Base-by-base conservation (phyloP, 208 protist genomes). In the Pavlovales sp. region DNA sequence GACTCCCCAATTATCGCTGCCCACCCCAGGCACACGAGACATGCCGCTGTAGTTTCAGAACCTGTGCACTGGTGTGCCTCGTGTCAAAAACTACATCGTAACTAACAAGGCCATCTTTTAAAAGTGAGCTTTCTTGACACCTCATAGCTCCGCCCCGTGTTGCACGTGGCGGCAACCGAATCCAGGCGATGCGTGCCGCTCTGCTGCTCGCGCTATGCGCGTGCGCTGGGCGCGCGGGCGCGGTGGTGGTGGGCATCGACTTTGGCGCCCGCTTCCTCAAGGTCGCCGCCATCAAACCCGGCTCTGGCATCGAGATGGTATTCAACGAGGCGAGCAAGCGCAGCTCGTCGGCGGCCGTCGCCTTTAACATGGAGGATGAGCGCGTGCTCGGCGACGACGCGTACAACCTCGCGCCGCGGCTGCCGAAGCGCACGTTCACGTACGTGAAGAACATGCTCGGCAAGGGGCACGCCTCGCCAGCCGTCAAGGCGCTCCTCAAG, bases 251-350 rank as follows among this genome's bases (percentile, higher is more conserved):
- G 11, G 80, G 80, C 4, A 75, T 85, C 80, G 80, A 85, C 80
- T 85, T 85, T 41, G 80, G 80, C 34, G 80, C 46, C n/a, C 42
- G 80, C 32, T 85, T 85, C 80, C n/a, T 85, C 41, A 85, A 85
- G 46, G 80, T 85, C 22, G 80, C 38, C 47, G 30, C 47, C 46
- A 85, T 85, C 80, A 36, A 75, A 46, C 80, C 80, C n/a, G 80
- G 80, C 80, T 37, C 34, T 10, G 80, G 80, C 80, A 85, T 85
- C 41, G 80, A 85, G n/a, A 14, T 85, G 10, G 80, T 85, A 10
- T 40, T 85, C 46, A 75, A 85, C 47, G 80, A 85, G 80, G 78
- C 66, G 66, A 38, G 38, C 34, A 67, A 85, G 80, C 42, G 80
- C 46, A 85, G 75, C 34, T 85, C 80, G 36, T 85, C 80, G 28